These are phyloP conservation scores for Coniella vitis DNA, from an alignment of 2,329 filamentous ascomycete species.

Conservation along the genomic window DNA sequence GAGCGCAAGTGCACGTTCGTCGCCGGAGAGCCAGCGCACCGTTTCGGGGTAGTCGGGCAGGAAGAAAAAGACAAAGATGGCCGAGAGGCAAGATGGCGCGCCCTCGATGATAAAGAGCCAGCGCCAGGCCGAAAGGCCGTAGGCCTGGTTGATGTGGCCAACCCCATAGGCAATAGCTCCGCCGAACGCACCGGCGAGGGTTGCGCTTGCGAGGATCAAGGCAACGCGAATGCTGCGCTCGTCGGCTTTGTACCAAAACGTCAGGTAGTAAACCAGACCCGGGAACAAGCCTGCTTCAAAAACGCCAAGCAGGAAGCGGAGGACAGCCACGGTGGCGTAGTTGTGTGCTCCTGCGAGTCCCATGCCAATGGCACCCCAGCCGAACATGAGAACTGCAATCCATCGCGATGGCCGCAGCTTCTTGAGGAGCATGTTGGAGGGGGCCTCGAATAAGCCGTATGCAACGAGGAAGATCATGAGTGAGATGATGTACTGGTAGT, in stretches of 20 bases:
- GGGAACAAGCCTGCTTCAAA: slow-evolving; percentile 64
- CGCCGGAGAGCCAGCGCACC: slow-evolving; percentile 52
- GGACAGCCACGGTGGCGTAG: slow-evolving; percentile 55
- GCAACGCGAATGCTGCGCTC: slow-evolving; percentile 64
- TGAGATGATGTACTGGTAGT: slow-evolving; percentile 47
- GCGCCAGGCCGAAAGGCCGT: slow-evolving; percentile 54
- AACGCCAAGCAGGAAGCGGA: slow-evolving; percentile 58
- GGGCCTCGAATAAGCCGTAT: slow-evolving; percentile 51
- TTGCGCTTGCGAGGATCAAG: slow-evolving; percentile 61
- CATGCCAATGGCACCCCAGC: slow-evolving; percentile 62
- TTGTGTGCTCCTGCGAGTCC: slow-evolving; percentile 56
- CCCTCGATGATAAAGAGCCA: slow-evolving; percentile 54
- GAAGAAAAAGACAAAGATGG: slow-evolving; percentile 48
- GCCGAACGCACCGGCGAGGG: slow-evolving; percentile 63
- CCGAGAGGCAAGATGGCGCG: slow-evolving; percentile 41
- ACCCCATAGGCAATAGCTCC: slow-evolving; percentile 65
- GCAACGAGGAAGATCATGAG: slow-evolving; percentile 55
- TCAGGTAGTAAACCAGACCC: slow-evolving; percentile 48
- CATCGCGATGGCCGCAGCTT: slow-evolving; percentile 53
- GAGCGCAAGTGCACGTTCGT: slow-evolving; percentile 50
- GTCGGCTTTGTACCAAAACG: slow-evolving; percentile 64
- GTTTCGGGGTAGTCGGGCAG: slow-evolving; percentile 61
- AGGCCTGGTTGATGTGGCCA: slow-evolving; percentile 58
- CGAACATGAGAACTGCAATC: slow-evolving; percentile 56
- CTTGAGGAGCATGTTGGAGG: slow-evolving; percentile 56